Evolutionary conservation across 2,329 filamentous ascomycete species (phyloP).

Genomic region (Hypoxylon sp.): DNA sequence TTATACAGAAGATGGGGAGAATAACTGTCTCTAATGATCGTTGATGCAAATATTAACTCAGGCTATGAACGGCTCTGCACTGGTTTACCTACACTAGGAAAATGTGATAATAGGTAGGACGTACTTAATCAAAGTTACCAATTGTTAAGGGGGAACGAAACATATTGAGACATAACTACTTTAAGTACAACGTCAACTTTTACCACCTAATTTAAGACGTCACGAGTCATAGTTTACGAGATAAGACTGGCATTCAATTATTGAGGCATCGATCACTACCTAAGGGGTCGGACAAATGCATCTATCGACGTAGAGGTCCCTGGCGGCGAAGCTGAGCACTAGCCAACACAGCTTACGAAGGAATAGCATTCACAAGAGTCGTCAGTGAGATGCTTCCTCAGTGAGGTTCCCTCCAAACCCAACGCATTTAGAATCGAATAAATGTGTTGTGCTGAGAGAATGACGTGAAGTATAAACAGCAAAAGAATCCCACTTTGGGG

Average conservation of each 20-base stretch:
- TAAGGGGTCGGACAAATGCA: slow-evolving; percentile 43
- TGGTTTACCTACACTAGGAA: neutral
- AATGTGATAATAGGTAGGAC: neutral
- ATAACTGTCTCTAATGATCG: neutral
- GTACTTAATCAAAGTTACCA: neutral
- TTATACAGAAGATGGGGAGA: neutral
- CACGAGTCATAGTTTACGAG: neutral
- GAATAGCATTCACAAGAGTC: slow-evolving; percentile 52
- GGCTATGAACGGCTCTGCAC: neutral
- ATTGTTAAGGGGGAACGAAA: neutral
- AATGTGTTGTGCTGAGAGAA: slow-evolving; percentile 48
- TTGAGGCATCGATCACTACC: slow-evolving; percentile 51
- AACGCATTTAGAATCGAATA: slow-evolving; percentile 49
- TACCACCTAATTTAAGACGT: neutral
- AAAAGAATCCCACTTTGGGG: slow-evolving; percentile 42
- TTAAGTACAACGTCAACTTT: neutral
- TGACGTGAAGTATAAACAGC: slow-evolving; percentile 53
- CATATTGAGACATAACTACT: neutral
- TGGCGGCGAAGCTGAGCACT: slow-evolving; percentile 32
- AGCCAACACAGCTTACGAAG: slow-evolving; percentile 40
- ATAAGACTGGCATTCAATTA: slow-evolving; percentile 39
- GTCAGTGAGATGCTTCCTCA: slow-evolving; percentile 51
- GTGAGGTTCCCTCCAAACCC: slow-evolving; percentile 46
- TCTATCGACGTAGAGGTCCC: slow-evolving; percentile 36
- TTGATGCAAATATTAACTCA: neutral